Conservation (phyloP, 148 eudicot genomes). For the Vaccinium myrtillus region DNA sequence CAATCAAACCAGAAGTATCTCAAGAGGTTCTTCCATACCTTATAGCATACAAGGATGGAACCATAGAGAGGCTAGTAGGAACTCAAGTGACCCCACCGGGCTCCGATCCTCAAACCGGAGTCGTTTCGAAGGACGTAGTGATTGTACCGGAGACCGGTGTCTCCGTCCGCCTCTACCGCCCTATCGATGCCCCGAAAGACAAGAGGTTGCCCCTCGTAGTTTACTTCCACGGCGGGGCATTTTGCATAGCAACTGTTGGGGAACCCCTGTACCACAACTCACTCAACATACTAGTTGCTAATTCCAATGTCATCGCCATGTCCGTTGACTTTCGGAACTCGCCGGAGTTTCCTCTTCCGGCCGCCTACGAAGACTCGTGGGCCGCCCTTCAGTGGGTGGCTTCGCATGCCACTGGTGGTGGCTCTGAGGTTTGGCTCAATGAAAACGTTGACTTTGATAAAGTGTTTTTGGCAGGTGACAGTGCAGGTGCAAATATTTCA, state of each 20-base stretch:
- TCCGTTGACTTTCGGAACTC: slow-evolving; percentile 51
- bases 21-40: slow-evolving; percentile 57
- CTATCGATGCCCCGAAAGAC: slow-evolving; percentile 1
- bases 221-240: slow-evolving; percentile 66
- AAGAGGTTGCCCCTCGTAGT: slow-evolving; percentile 40
- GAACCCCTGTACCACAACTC: slow-evolving; percentile 49
- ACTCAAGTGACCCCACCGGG: slow-evolving; percentile 35
- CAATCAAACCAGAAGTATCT: slow-evolving; percentile 7
- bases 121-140: slow-evolving; percentile 42
- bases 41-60: slow-evolving; percentile 45
- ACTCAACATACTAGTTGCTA: slow-evolving; percentile 36
- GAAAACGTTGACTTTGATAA: slow-evolving; percentile 26
- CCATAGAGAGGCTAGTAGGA: slow-evolving; percentile 43
- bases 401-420: slow-evolving; percentile 24
- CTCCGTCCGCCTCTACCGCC: slow-evolving; percentile 48
- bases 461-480: slow-evolving; percentile 40
- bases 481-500: slow-evolving; percentile 41
- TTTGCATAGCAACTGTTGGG: slow-evolving; percentile 38
- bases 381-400: slow-evolving; percentile 42
- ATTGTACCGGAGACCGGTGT: slow-evolving; percentile 32
- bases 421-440: slow-evolving; percentile 32
- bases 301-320: slow-evolving; percentile 31
- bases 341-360: slow-evolving; percentile 60
- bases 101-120: slow-evolving; percentile 40
- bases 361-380: slow-evolving; percentile 58